These are phyloP conservation scores for Pyronema omphalodes DNA, from an alignment of 495 filamentous ascomycete genomes.

Conservation along the genomic window DNA sequence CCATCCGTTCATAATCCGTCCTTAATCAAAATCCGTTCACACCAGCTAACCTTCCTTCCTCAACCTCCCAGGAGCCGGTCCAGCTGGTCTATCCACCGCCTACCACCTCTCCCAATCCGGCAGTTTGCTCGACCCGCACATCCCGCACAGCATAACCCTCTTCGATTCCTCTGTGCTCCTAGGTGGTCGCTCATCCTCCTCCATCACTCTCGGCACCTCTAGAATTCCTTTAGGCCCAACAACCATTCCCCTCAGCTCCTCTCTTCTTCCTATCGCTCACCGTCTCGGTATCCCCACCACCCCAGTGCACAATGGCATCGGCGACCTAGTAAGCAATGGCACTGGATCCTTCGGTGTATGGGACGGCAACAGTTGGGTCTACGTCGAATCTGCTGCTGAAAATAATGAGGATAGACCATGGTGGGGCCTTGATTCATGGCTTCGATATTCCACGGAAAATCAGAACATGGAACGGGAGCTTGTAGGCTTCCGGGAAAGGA, in stretches of 20 bases:
- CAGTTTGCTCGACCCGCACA: neutral
- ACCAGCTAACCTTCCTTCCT: too few relatives aligned
- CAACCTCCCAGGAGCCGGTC: conserved; percentile 25
- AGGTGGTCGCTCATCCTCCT: neutral
- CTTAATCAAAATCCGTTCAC: too few relatives aligned
- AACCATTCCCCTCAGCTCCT: neutral
- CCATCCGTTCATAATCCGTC: too few relatives aligned
- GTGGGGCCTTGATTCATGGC: neutral
- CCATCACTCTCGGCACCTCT: neutral
- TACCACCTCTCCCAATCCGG: neutral
- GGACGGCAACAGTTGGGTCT: neutral
- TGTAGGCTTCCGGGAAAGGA: neutral
- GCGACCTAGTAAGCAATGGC: neutral
- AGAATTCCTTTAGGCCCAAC: neutral
- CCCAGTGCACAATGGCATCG: neutral
- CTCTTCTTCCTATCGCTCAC: neutral
- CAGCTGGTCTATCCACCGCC: neutral
- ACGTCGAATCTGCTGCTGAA: neutral
- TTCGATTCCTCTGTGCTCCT: neutral
- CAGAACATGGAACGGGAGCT: too few relatives aligned
- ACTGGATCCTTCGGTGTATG: neutral
- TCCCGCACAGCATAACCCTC: neutral
- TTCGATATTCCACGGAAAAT: too few relatives aligned
- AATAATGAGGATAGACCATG: neutral
- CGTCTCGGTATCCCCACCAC: neutral